Percentiles rank a stretch among this genome's conserved stretches.
Conservation (phyloP, 2,329 filamentous ascomycete genomes). For the Colletotrichum australisinense region DNA sequence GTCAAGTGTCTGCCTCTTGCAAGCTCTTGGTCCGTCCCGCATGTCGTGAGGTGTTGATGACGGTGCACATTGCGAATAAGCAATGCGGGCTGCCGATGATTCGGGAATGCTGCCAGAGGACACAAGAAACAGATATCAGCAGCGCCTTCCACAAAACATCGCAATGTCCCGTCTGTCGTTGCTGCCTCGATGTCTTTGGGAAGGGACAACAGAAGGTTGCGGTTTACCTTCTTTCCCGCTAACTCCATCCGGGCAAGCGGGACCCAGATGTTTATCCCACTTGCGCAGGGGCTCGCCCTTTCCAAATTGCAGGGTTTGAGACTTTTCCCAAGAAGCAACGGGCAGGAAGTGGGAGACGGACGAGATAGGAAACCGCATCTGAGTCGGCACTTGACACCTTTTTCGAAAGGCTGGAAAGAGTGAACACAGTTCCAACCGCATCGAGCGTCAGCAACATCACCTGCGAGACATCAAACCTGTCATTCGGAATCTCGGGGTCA, state of each 20-base stretch:
- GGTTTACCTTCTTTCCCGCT: not conserved
- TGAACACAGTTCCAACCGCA: not conserved
- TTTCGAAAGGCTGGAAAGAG: not conserved
- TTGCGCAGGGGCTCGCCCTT: slow-evolving; percentile 22
- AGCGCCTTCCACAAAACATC: not conserved
- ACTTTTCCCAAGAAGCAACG: not conserved
- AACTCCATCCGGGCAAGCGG: slow-evolving; percentile 31
- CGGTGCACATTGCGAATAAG: not conserved
- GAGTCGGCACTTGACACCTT: not conserved
- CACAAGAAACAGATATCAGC: not conserved
- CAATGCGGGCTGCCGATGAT: not conserved
- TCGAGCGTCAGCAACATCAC: not conserved
- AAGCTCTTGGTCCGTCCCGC: not conserved
- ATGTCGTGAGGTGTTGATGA: not conserved
- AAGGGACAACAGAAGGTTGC: not conserved
- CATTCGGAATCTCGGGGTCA: not conserved
- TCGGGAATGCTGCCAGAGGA: not conserved
- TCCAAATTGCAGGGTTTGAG: not conserved
- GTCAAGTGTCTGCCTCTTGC: slow-evolving; percentile 4
- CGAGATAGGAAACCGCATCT: not conserved
- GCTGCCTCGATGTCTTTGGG: slow-evolving; percentile 1
- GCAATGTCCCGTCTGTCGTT: not conserved
- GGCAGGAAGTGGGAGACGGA: slow-evolving; percentile 4
- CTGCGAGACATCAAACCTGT: not conserved
- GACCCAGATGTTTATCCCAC: slow-evolving; percentile 6